These are phyloP conservation scores for Blastobotrys apis DNA, from an alignment of 1,139 yeast genomes.

Conservation along the genomic window DNA sequence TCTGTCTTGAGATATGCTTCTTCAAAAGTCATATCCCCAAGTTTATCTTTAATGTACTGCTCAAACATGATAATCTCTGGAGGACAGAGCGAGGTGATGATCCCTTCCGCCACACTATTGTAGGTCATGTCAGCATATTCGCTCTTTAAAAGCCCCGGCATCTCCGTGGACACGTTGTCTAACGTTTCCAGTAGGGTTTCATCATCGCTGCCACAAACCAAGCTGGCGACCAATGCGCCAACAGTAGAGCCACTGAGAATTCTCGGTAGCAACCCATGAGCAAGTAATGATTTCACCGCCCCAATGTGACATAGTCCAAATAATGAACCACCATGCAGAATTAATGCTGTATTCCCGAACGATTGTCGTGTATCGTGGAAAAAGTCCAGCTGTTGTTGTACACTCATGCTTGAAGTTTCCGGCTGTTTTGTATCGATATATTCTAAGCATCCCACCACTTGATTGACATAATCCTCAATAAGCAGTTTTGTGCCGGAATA, in stretches of 20 bases:
- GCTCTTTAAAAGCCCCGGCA: constrained; percentile 37
- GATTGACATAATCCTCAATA: constrained; percentile 81
- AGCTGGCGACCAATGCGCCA: constrained; percentile 88
- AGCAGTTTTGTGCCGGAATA: constrained; percentile 82
- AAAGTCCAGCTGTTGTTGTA: constrained; percentile 68
- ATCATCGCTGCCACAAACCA: constrained; percentile 66
- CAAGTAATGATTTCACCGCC: constrained; percentile 74
- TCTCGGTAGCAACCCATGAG: constrained; percentile 70
- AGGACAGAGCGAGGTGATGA: constrained; percentile 66
- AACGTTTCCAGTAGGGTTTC: constrained; percentile 43
- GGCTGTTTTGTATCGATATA: constrained; percentile 36
- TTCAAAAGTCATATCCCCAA: constrained; percentile 86
- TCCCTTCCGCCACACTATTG: constrained; percentile 33
- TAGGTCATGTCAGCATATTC: constrained; percentile 27
- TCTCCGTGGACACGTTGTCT: constrained; percentile 41
- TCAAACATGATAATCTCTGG: constrained; percentile 78
- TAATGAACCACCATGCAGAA: constrained; percentile 89
- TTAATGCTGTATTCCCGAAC: constrained; percentile 83
- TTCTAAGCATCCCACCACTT: constrained; percentile 66
- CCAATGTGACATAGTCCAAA: constrained; percentile 94
- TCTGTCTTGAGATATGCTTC: constrained; percentile 83
- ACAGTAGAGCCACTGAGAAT: constrained; percentile 92
- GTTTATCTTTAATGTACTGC: constrained; percentile 69
- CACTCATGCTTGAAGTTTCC: constrained; percentile 15
- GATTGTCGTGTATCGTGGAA: constrained; percentile 89